phyloP scores from a whole-genome alignment of 176 grass and related monocot genomes.

The Cenchrus americanus region DNA sequence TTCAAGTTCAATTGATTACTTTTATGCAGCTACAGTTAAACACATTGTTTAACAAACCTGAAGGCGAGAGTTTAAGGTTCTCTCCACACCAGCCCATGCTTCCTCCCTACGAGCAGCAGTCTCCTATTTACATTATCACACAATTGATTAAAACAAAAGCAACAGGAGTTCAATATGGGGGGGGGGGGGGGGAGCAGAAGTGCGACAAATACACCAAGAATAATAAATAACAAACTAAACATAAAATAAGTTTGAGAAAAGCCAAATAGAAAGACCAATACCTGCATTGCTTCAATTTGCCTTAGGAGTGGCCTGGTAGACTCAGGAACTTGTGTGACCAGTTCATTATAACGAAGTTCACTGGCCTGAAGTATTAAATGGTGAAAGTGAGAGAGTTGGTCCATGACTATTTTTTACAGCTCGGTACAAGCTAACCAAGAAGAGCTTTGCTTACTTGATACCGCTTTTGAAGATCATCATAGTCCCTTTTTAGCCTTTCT shows the following conservation, averaged over 20 bases:
- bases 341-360: constrained; percentile 97
- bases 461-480: constrained; percentile 97
- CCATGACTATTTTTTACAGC: constrained; percentile 18
- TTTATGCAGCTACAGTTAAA: constrained; percentile 7
- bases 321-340: constrained; percentile 97
- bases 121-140: constrained; percentile 63
- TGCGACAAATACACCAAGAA: neutral
- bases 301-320: constrained; percentile 95
- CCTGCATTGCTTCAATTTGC: constrained; percentile 99
- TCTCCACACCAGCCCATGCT: constrained; percentile 97
- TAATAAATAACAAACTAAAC: neutral
- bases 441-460: constrained; percentile 74
- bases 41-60: constrained; percentile 55
- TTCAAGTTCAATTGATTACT: constrained; percentile 19
- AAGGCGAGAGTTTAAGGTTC: constrained; percentile 88
- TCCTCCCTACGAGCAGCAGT: constrained; percentile 86
- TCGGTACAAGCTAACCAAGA: constrained; percentile 28
- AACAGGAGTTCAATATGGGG: constrained; percentile 11
- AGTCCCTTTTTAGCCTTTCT: constrained; percentile 89
- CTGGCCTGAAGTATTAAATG: constrained; percentile 66
- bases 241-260: constrained; percentile 37
- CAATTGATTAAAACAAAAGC: constrained; percentile 34
- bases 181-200: neutral
- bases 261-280: constrained; percentile 33
- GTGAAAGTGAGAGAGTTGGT: constrained; percentile 21